Evolutionary conservation across 768 basidiomycete species (phyloP), one percentile per base, ranked within the genome.

Genomic region (Clavulina sp.): DNA sequence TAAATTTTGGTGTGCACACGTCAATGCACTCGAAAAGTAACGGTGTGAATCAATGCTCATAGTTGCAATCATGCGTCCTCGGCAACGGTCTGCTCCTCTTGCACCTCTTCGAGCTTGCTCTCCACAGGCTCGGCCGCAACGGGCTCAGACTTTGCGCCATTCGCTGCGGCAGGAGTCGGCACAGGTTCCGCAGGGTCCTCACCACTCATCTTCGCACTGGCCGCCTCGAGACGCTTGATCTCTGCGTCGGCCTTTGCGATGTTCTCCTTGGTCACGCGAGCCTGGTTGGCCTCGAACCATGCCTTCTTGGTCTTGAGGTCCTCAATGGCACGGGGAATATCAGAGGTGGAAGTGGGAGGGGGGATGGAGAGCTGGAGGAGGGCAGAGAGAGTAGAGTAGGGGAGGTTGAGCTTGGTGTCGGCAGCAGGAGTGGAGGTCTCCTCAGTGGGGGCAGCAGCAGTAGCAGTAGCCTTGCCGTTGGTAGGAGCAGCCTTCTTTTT

Each of bases 241-340:
- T 82, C 75, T 13, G 72, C 73, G 63, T 88, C 81, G 9, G 81
- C 87, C 66, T 83, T 83, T 34, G 78, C 76, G 48, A 89, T 69
- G 58, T 85, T 84, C 61, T 85, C 84, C 3, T 76, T 73, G 2
- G 86, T 88, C 56, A 74, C 76, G 23, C 77, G 77, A 26, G 74
- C 76, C 65, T 92, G 89, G 68, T 97, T 97, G 30, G 85, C 92
- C 63, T 83, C 79, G 60, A 78, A 95, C 89, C 91, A 97, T 23
- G 80, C 73, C 69, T 91, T 91, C 74, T 97, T 99, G 48, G 77
- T 85, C 65, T 83, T 83, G 53, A 99, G 73, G 63, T 95, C 86
- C 61, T 86, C 84, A 52, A 97, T 71, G 44, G 88, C 77, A 50
- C 87, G 83, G 50, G 80, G 74, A 31, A 91, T 73, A 57, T 99